Evolutionary conservation across 202 grass and related monocot species (phyloP), one percentile per base, ranked within the genome.

Genomic region (Zoysia matrella): DNA sequence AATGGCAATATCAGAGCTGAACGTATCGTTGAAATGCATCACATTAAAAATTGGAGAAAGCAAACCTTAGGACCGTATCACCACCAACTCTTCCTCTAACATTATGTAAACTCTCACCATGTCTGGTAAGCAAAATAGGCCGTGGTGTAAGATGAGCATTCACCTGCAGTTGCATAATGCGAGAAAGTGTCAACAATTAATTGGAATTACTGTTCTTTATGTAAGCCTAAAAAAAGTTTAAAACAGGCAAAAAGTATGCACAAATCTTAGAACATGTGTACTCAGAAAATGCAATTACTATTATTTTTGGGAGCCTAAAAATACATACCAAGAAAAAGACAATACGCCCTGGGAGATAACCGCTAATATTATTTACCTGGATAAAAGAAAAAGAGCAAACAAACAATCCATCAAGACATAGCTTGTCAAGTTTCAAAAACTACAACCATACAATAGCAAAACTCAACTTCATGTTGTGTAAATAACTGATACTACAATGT

Each of bases 351-450:
- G 95, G 95, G 75, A 98, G 95, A 90, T 95, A 98, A 77, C 95
- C 95, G 11, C 95, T 90, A 63, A 98, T 98, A 76, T 98, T 98
- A 81, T 98, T 98, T 45, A 98, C 92, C 95, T 98, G 92, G 64
- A 66, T 68, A 89, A 42, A 73, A 87, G 66, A 14, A 58, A 47
- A 65, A 56, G 39, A 77, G 69, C 46, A 78, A 80, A 16, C 66
- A 49, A 57, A 67, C 71, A 46, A 65, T 45, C 52, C 73, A 77
- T 48, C 7, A 86, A 60, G 73, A 86, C 36, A 18, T 73, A 72
- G 7, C 30, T 49, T 63, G 62, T 65, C 10, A 87, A 55, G 12
- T 69, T 66, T 60, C 46, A 61, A 44, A 85, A 83, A 47, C 3
- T n/a, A 47, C 58, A 85, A 78, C 2, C 52, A 83, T 72, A 75